Conservation (phyloP, 306 rosid genomes). For the Vicia sativa region DNA sequence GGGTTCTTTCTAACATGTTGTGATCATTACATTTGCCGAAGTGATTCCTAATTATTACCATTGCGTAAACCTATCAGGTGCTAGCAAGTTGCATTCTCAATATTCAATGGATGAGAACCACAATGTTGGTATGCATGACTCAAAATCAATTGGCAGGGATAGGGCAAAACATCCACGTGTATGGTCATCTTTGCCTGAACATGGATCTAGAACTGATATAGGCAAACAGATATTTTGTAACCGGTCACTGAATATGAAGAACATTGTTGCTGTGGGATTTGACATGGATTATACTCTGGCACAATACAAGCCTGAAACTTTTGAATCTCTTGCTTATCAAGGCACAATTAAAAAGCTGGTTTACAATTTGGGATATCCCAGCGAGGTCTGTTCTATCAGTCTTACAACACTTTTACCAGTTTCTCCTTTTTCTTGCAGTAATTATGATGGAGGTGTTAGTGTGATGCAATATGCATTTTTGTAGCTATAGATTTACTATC, state of each 20-base stretch:
- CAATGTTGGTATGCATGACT: conserved; percentile 44
- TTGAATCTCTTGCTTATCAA: conserved; percentile 92
- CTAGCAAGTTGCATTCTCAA: conserved; percentile 48
- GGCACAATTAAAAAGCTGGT: conserved; percentile 92
- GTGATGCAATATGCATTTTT: conserved; percentile 10
- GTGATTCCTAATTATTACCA: conserved; percentile 24
- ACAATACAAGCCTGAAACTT: conserved; percentile 97
- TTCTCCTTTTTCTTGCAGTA: conserved; percentile 19
- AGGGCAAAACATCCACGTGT: conserved; percentile 48
- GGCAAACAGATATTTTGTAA: conserved; percentile 93
- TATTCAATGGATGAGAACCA: conserved; percentile 57
- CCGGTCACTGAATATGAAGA: conserved; percentile 92
- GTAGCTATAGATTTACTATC: conserved; percentile 4
- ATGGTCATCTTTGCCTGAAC: conserved; percentile 75
- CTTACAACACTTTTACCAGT: conserved; percentile 12
- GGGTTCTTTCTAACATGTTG: conserved; percentile 6
- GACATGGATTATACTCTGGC: conserved; percentile 99
- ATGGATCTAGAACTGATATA: conserved; percentile 58
- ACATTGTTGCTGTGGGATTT: conserved; percentile 90
- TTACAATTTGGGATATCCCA: conserved; percentile 80
- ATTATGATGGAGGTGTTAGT: conserved; percentile 12
- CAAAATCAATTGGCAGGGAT: conserved; percentile 32
- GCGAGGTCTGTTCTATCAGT: conserved; percentile 64
- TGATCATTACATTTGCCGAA: neutral
- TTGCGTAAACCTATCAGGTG: conserved; percentile 50